phyloP scores from a whole-genome alignment of 768 basidiomycete species.

The Candolleomyces aberdarensis region DNA sequence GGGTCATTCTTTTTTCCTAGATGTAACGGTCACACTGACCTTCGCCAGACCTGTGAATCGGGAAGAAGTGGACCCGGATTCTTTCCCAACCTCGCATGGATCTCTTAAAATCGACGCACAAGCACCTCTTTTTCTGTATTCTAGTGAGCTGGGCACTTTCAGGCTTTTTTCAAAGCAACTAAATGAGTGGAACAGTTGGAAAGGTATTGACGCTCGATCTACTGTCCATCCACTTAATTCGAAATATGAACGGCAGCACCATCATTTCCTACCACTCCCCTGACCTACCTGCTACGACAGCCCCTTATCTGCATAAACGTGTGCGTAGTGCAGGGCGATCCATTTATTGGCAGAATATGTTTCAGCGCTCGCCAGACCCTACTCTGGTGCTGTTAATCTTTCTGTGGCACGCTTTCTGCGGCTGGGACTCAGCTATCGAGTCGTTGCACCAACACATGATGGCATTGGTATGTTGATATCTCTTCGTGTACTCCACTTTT shows the following conservation, averaged over 20 bases:
- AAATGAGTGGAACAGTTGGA: slow-evolving; percentile 8
- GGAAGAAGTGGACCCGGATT: slow-evolving; percentile 5
- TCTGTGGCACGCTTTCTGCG: slow-evolving; percentile 51
- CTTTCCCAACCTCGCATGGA: background rate
- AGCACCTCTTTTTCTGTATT: slow-evolving; percentile 3
- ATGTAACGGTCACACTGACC: slow-evolving; percentile 49
- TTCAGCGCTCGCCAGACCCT: slow-evolving; percentile 38
- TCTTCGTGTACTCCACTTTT: background rate
- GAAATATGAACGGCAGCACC: slow-evolving; percentile 30
- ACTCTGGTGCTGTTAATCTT: slow-evolving; percentile 45
- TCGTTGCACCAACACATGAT: slow-evolving; percentile 41
- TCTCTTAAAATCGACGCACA: slow-evolving; percentile 2
- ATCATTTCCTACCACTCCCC: slow-evolving; percentile 40
- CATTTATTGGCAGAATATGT: slow-evolving; percentile 36
- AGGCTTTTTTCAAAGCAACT: background rate
- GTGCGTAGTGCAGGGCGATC: slow-evolving; percentile 31
- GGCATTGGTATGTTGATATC: slow-evolving; percentile 30
- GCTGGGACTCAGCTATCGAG: slow-evolving; percentile 52
- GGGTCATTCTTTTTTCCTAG: slow-evolving; percentile 19
- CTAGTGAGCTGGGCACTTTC: background rate
- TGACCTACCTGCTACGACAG: slow-evolving; percentile 26
- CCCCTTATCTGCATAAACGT: slow-evolving; percentile 31
- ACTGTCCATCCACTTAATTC: slow-evolving; percentile 38
- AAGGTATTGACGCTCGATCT: slow-evolving; percentile 33
- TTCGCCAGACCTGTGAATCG: slow-evolving; percentile 36